Conservation (phyloP, 2,329 filamentous ascomycete species). For the Myriosclerotinia duriaeana region DNA sequence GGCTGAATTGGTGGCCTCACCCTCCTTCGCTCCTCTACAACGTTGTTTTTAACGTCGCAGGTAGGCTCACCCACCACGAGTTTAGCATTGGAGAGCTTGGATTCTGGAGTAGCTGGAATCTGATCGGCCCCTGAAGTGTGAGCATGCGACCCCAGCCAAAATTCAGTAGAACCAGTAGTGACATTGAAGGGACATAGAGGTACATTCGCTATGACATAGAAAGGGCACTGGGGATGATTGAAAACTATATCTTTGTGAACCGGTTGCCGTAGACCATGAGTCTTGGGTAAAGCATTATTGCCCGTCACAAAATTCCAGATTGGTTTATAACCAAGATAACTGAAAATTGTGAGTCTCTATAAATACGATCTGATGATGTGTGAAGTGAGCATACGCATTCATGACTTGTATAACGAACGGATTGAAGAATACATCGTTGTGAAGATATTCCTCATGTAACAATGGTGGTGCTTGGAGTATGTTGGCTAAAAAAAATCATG, state of each 20-base stretch:
- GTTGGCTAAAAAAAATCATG: constrained; percentile 38
- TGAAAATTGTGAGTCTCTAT: constrained; percentile 29
- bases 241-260: constrained; percentile 61
- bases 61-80: constrained; percentile 52
- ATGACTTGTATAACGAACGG: constrained; percentile 45
- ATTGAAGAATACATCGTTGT: constrained; percentile 46
- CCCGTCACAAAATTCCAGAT: constrained; percentile 43
- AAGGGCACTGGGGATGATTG: constrained; percentile 51
- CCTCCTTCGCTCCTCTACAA: constrained; percentile 36
- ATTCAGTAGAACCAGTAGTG: constrained; percentile 50
- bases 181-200: constrained; percentile 47
- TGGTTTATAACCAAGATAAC: constrained; percentile 45
- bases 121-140: constrained; percentile 11
- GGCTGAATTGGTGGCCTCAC: constrained; percentile 19
- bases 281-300: constrained; percentile 36
- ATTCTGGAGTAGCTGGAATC: constrained; percentile 20
- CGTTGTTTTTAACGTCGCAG: constrained; percentile 31
- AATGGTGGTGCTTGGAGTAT: constrained; percentile 45
- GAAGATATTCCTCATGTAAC: constrained; percentile 39
- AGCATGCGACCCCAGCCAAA: constrained; percentile 51
- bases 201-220: constrained; percentile 49
- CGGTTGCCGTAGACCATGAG: constrained; percentile 48
- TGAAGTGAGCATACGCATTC: constrained; percentile 40
- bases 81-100: constrained; percentile 41
- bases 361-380: constrained; percentile 4